A percentile compares a stretch with the other conserved stretches of the same genome.
Conservation (phyloP, 352 stramenopile species). For the Phytophthora hibernalis region DNA sequence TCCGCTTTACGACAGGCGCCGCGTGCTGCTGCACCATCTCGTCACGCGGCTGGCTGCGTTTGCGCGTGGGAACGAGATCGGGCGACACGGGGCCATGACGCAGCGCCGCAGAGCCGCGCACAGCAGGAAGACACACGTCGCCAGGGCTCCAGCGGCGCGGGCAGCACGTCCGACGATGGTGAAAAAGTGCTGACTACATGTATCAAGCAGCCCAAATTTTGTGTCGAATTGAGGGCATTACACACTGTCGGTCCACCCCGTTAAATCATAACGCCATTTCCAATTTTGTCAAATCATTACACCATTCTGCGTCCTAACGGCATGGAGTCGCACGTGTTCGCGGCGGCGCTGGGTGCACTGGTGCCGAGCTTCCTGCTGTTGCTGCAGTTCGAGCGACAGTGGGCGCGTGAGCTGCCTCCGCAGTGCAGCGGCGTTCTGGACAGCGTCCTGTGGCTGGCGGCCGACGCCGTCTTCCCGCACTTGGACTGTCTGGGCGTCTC, state of each 20-base stretch:
- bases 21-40: conserved; percentile 30
- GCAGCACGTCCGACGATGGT: not conserved
- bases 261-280: no score
- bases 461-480: conserved; percentile 40
- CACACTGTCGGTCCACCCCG: no score
- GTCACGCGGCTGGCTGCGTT: conserved; percentile 33
- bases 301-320: no score
- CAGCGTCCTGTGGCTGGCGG: conserved; percentile 38
- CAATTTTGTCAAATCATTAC: no score
- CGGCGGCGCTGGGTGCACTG: conserved; percentile 43
- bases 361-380: conserved; percentile 52
- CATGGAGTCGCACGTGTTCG: conserved; percentile 38
- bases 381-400: conserved; percentile 36
- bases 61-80: conserved; percentile 11
- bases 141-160: conserved; percentile 11
- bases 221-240: no score
- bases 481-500: conserved; percentile 43
- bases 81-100: conserved; percentile 28
- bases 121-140: conserved; percentile 33
- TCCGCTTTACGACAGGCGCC: conserved; percentile 34
- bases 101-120: conserved; percentile 38
- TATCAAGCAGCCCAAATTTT: not conserved
- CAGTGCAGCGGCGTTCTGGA: conserved; percentile 51
- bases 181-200: conserved; percentile 1
- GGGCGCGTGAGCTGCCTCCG: conserved; percentile 39